phyloP scores from a whole-genome alignment of 2,329 filamentous ascomycete genomes.

The Fusarium nodosum region DNA sequence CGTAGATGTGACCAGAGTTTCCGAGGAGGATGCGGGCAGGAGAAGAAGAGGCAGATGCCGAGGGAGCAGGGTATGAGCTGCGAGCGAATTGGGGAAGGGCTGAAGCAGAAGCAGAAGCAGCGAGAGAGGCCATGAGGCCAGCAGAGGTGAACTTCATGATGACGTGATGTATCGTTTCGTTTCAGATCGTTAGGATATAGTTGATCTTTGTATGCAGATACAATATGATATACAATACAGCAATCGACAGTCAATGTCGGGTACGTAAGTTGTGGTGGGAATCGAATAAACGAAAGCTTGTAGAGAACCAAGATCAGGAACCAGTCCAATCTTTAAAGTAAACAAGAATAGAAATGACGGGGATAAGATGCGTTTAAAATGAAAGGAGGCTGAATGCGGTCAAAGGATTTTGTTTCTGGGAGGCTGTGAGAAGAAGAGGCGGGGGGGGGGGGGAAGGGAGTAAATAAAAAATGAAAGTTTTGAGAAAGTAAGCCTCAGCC shows the following conservation, averaged over 20 bases:
- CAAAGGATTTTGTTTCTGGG: constrained; percentile 16
- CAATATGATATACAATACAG: not conserved
- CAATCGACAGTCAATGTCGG: constrained; percentile 29
- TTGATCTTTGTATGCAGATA: constrained; percentile 1
- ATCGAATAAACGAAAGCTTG: constrained; percentile 17
- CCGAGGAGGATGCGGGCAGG: constrained; percentile 57
- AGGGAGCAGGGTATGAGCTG: constrained; percentile 22
- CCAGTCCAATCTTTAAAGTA: constrained; percentile 34
- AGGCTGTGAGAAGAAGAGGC: constrained; percentile 25
- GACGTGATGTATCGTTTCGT: constrained; percentile 19
- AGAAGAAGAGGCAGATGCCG: constrained; percentile 19
- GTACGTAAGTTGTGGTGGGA: constrained; percentile 8
- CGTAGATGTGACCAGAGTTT: constrained; percentile 56
- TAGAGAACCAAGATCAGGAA: constrained; percentile 20
- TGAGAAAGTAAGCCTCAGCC: too few species aligned
- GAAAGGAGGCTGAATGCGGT: constrained; percentile 32
- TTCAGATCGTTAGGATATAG: not conserved
- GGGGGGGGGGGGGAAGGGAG: too few species aligned
- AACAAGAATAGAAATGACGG: constrained; percentile 1
- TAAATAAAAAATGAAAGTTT: too few species aligned
- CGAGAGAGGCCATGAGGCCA: constrained; percentile 42
- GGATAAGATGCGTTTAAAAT: constrained; percentile 9
- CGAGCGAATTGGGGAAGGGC: constrained; percentile 37
- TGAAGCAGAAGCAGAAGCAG: constrained; percentile 36
- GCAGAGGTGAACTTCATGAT: constrained; percentile 44